phyloP scores from a whole-genome alignment of 2,329 filamentous ascomycete species.

The Hymenotorrendiella dingleyae region DNA sequence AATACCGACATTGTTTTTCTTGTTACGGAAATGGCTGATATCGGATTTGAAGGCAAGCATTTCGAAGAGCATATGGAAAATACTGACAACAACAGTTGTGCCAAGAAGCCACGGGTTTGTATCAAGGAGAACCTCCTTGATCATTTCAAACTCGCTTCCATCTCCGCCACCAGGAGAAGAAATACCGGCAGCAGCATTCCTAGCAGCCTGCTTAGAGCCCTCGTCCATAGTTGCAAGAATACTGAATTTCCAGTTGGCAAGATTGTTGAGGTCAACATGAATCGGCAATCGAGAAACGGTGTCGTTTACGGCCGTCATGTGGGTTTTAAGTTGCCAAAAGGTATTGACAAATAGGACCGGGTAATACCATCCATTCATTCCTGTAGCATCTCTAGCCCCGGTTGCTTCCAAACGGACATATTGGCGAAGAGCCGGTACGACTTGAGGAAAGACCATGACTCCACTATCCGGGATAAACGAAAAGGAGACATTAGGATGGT shows the following conservation, averaged over 20 bases:
- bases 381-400: constrained; percentile 74
- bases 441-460: constrained; percentile 55
- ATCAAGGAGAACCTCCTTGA: constrained; percentile 92
- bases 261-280: constrained; percentile 75
- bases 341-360: constrained; percentile 90
- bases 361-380: constrained; percentile 89
- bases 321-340: constrained; percentile 90
- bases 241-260: constrained; percentile 85
- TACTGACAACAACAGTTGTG: constrained; percentile 76
- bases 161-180: constrained; percentile 67
- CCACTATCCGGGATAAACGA: constrained; percentile 80
- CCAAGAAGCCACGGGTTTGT: constrained; percentile 87
- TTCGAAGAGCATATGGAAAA: constrained; percentile 92
- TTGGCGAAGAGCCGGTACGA: constrained; percentile 70
- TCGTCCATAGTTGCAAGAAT: constrained; percentile 79
- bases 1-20: constrained; percentile 98
- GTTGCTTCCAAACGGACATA: constrained; percentile 75
- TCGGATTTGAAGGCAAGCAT: constrained; percentile 96
- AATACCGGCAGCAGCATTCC: constrained; percentile 59
- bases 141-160: constrained; percentile 90
- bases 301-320: constrained; percentile 89
- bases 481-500: constrained; percentile 90
- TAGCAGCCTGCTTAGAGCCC: constrained; percentile 76
- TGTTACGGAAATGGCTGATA: constrained; percentile 97
- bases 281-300: constrained; percentile 79